A percentile compares a stretch with the other conserved stretches of the same genome.
Conservation (phyloP, 108 stramenopile species). For the Skeletonema marinoi region DNA sequence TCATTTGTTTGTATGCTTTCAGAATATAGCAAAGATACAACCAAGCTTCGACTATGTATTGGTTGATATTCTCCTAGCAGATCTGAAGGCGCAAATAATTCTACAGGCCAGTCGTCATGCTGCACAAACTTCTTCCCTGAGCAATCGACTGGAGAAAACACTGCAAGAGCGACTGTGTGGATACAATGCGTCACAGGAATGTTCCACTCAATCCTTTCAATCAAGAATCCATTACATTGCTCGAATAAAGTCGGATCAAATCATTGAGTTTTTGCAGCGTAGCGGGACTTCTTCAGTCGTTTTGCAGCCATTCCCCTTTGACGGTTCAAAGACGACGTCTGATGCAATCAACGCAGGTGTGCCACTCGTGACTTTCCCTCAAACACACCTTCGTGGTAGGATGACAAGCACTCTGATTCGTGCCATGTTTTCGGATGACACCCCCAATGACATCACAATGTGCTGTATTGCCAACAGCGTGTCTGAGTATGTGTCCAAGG, state of each 20-base stretch:
- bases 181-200: background rate
- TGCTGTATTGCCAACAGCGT: slow-evolving; percentile 44
- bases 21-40: slow-evolving; percentile 74
- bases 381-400: slow-evolving; percentile 60
- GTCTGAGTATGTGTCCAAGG: slow-evolving; percentile 48
- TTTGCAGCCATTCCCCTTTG: slow-evolving; percentile 82
- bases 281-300: slow-evolving; percentile 47
- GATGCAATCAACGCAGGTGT: slow-evolving; percentile 61
- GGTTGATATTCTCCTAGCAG: slow-evolving; percentile 42
- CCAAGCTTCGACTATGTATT: slow-evolving; percentile 66
- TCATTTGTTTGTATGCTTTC: slow-evolving; percentile 55
- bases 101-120: slow-evolving; percentile 49
- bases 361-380: slow-evolving; percentile 64
- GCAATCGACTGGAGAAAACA: slow-evolving; percentile 4
- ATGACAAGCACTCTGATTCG: slow-evolving; percentile 50
- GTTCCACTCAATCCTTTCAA: background rate
- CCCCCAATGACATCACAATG: slow-evolving; percentile 16
- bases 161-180: slow-evolving; percentile 24
- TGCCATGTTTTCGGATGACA: slow-evolving; percentile 16
- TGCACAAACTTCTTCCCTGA: slow-evolving; percentile 41
- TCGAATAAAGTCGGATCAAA: slow-evolving; percentile 29
- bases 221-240: slow-evolving; percentile 35
- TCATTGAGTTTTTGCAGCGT: slow-evolving; percentile 39
- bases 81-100: slow-evolving; percentile 41
- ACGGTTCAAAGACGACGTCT: slow-evolving; percentile 65